These are phyloP conservation scores for Talaromyces piceae DNA, from an alignment of 2,329 filamentous ascomycete genomes.

Conservation along the genomic window DNA sequence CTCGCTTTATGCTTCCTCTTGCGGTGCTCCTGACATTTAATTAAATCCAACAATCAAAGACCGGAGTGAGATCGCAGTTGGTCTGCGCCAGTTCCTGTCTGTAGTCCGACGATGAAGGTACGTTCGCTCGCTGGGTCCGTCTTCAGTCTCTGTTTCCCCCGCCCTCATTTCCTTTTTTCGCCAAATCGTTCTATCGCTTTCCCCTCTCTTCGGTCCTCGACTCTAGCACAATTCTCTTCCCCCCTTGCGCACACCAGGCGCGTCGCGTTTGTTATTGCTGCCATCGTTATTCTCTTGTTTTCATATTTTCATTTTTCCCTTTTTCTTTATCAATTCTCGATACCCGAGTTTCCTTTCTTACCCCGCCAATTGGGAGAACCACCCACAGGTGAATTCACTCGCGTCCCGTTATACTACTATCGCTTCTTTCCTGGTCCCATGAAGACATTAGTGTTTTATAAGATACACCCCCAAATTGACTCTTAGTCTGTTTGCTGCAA, in stretches of 20 bases:
- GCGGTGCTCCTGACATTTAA: too few species aligned
- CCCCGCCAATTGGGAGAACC: not conserved
- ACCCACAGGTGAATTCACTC: not conserved
- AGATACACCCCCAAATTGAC: too few species aligned
- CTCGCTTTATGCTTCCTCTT: too few species aligned
- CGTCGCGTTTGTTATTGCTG: not conserved
- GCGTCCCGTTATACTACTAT: not conserved
- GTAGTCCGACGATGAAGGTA: not conserved
- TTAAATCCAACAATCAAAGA: too few species aligned
- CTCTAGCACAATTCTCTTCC: not conserved
- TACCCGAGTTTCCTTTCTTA: not conserved
- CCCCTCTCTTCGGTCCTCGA: not conserved
- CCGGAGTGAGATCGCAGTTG: not conserved
- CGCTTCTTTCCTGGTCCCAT: too few species aligned
- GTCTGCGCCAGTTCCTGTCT: not conserved
- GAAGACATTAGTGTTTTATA: too few species aligned
- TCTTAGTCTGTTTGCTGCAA: too few species aligned
- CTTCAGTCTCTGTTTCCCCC: constrained; percentile 11
- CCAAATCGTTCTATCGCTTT: constrained; percentile 1
- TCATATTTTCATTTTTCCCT: constrained; percentile 1
- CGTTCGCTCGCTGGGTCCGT: not conserved
- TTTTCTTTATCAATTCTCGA: not conserved
- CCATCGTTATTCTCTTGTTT: too few species aligned
- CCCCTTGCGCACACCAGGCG: not conserved
- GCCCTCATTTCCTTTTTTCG: constrained; percentile 12